Conservation (phyloP, 345 rosid species). For the Camelina neglecta region DNA sequence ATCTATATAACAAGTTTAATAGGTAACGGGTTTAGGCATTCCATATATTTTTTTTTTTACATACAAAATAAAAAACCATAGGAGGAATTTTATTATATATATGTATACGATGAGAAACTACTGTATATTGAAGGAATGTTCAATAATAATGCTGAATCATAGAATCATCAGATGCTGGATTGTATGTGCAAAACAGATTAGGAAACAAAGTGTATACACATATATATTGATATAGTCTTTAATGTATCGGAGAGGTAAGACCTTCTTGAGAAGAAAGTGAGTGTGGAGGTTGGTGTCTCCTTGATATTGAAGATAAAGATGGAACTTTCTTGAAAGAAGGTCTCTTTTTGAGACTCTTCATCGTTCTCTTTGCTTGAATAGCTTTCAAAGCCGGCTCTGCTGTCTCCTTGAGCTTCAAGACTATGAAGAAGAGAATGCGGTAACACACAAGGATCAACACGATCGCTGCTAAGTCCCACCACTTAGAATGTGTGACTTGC, state of each 20-base stretch:
- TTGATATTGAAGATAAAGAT: constrained; percentile 52
- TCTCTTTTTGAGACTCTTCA: constrained; percentile 65
- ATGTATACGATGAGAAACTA: no score
- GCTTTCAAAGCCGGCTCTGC: constrained; percentile 65
- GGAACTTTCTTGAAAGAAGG: constrained; percentile 75
- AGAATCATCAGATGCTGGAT: constrained; percentile 21
- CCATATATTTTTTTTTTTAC: no score
- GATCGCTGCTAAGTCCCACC: constrained; percentile 86
- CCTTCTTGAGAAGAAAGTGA: constrained; percentile 94
- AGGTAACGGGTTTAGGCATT: no score
- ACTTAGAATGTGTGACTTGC: constrained; percentile 60
- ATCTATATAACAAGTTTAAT: no score
- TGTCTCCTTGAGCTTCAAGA: constrained; percentile 82
- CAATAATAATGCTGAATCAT: constrained; percentile 21
- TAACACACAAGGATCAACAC: constrained; percentile 65
- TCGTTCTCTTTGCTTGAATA: constrained; percentile 63
- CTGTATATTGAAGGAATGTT: no score
- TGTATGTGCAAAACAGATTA: constrained; percentile 37
- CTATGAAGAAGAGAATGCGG: constrained; percentile 72
- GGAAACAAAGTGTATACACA: constrained; percentile 33
- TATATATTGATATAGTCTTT: constrained; percentile 15
- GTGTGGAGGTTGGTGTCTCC: constrained; percentile 65
- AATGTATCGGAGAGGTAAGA: constrained; percentile 64
- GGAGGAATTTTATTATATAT: no score
- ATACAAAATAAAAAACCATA: no score